Conservation (phyloP, 345 rosid genomes). For the Abelmoschus esculentus region DNA sequence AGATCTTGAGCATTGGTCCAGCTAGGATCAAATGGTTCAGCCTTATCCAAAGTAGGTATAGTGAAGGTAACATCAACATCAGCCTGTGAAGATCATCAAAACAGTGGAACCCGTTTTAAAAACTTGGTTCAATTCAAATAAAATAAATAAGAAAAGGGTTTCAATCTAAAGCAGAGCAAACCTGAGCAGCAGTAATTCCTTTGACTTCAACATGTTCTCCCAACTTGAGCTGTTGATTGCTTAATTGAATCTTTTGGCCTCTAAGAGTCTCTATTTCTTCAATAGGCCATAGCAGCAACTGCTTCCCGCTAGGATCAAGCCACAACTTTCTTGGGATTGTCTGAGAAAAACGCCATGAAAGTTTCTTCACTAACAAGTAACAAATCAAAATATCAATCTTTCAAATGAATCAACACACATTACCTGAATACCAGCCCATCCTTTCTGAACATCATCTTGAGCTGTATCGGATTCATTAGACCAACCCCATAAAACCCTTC, state of each 20-base stretch:
- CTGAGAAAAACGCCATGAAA: background rate
- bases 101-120: background rate
- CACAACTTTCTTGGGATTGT: constrained; percentile 61
- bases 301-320: constrained; percentile 50
- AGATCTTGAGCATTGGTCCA: constrained; percentile 52
- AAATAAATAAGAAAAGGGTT: background rate
- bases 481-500: constrained; percentile 8
- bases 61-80: constrained; percentile 72
- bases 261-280: constrained; percentile 60
- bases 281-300: constrained; percentile 66
- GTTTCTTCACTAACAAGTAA: background rate
- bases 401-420: background rate
- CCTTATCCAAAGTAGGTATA: constrained; percentile 44
- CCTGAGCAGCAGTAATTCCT: constrained; percentile 77
- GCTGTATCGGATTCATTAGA: background rate
- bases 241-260: constrained; percentile 23
- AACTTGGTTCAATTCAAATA: background rate
- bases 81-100: constrained; percentile 26
- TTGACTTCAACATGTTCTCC: constrained; percentile 45
- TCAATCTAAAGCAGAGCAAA: background rate
- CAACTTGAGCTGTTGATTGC: constrained; percentile 18
- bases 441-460: background rate
- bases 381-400: background rate
- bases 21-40: constrained; percentile 49
- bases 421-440: constrained; percentile 84